Evolutionary conservation across 2,329 filamentous ascomycete species (phyloP), one percentile per base, ranked within the genome.

Genomic region (Beauveria rudraprayagi): DNA sequence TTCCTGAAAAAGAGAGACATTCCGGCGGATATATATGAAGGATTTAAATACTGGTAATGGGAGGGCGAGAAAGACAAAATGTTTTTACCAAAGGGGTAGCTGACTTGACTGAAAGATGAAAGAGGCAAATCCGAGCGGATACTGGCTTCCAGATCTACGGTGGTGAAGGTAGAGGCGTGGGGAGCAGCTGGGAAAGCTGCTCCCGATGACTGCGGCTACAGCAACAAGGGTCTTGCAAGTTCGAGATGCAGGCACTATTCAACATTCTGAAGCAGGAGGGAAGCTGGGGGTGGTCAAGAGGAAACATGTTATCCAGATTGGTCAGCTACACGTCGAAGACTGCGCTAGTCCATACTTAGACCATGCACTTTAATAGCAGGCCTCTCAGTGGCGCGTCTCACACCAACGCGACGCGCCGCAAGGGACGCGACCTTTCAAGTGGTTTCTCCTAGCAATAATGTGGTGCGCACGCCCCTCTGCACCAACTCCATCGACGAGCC

Each of bases 1-100:
- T 59, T 59, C 40, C 53, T 56, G 43, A 58, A 56, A 56, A 63
- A 63, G 37, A 53, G n/a, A 40, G 51, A 44, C 61, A 63, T 63
- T 24, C 17, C 34, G 50, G 40, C 52, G 51, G 51, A 60, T 60
- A 63, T 63, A 37, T 56, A 63, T 56, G 56, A 56, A 60, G 44
- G 51, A 43, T 40, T 56, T 46, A 47, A 34, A 60, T 53, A 63
- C 22, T 61, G 11, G 60, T 46, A 57, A 57, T 34, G 53, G 37
- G 46, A 51, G 54, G 47, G 16, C 41, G 26, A 47, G 51, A 46
- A 48, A 48, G 50, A 37, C 41, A 50, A 40, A 60, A 48, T 55
- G 57, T 54, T 60, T 24, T 50, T 55, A 60, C 50, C 50, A 54
- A 30, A 22, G 51, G 34, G 19, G 50, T 43, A 60, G 51, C 37